Evolutionary conservation across 2,329 filamentous ascomycete species (phyloP).

Genomic region (Paecilomyces niveus): DNA sequence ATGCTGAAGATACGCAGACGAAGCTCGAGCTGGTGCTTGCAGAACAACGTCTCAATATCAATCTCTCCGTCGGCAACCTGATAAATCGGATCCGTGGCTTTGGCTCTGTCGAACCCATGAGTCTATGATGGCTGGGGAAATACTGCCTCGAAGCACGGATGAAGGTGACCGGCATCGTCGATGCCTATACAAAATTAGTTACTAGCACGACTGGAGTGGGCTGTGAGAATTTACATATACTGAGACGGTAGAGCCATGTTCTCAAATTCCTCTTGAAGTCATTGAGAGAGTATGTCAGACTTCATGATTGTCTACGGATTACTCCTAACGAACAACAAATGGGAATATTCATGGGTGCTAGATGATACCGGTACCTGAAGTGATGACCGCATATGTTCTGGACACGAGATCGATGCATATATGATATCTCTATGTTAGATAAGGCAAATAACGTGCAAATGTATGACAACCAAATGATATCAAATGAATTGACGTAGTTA

Average conservation of each 20-base stretch:
- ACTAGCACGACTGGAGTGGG: not conserved
- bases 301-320: too few relatives aligned
- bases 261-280: not conserved
- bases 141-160: slow-evolving; percentile 8
- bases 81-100: slow-evolving; percentile 24
- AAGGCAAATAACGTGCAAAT: too few relatives aligned
- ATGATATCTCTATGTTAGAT: too few relatives aligned
- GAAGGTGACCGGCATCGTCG: slow-evolving; percentile 1
- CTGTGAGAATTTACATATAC: not conserved
- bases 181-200: not conserved
- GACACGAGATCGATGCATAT: too few relatives aligned
- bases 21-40: slow-evolving; percentile 30
- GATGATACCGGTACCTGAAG: too few relatives aligned
- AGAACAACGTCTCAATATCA: slow-evolving; percentile 27
- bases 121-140: not conserved
- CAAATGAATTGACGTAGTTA: too few relatives aligned
- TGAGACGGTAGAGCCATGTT: not conserved
- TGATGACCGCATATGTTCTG: too few relatives aligned
- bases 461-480: too few relatives aligned
- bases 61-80: slow-evolving; percentile 24
- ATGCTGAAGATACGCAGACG: slow-evolving; percentile 28
- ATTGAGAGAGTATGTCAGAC: not conserved
- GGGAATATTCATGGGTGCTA: too few relatives aligned
- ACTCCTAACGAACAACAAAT: too few relatives aligned
- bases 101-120: slow-evolving; percentile 13